Conservation (phyloP, 768 basidiomycete genomes). For the Lanmaoa rubissima region DNA sequence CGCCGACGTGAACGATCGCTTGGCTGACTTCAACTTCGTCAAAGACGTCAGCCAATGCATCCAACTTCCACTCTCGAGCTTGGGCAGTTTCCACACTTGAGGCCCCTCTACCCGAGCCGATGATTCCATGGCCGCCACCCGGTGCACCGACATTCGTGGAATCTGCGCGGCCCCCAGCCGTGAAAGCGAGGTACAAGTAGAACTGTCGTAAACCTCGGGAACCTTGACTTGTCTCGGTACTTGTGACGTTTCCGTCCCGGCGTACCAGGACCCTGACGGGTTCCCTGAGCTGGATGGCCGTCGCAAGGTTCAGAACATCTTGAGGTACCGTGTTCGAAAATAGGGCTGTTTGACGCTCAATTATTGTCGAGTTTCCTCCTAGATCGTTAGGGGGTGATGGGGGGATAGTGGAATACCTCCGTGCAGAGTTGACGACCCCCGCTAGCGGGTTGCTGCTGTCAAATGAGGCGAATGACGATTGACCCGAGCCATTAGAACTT, state of each 20-base stretch:
- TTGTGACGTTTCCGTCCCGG: constrained; percentile 78
- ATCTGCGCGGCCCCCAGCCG: constrained; percentile 75
- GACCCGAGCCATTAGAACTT: constrained; percentile 32
- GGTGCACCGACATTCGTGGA: constrained; percentile 39
- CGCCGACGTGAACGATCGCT: constrained; percentile 85
- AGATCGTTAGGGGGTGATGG: constrained; percentile 44
- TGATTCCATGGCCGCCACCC: constrained; percentile 77
- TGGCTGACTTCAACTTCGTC: constrained; percentile 82
- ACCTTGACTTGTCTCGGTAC: constrained; percentile 65
- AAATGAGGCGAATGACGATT: constrained; percentile 45
- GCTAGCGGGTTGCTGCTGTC: constrained; percentile 40
- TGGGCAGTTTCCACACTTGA: constrained; percentile 80
- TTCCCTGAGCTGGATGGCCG: constrained; percentile 90
- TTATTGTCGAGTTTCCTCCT: constrained; percentile 32
- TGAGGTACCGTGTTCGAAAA: constrained; percentile 98
- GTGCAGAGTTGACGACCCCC: constrained; percentile 39
- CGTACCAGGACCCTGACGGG: constrained; percentile 98
- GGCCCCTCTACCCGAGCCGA: constrained; percentile 85
- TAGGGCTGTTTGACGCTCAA: constrained; percentile 88
- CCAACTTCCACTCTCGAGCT: constrained; percentile 92
- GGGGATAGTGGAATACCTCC: constrained; percentile 60
- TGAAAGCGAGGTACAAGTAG: constrained; percentile 95
- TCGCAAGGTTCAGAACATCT: constrained; percentile 94
- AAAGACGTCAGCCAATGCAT: constrained; percentile 85
- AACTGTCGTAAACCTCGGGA: constrained; percentile 90